These are phyloP conservation scores for Haplosporangium sp. DNA, from an alignment of 371 early-diverging fungal genomes.

Conservation along the genomic window DNA sequence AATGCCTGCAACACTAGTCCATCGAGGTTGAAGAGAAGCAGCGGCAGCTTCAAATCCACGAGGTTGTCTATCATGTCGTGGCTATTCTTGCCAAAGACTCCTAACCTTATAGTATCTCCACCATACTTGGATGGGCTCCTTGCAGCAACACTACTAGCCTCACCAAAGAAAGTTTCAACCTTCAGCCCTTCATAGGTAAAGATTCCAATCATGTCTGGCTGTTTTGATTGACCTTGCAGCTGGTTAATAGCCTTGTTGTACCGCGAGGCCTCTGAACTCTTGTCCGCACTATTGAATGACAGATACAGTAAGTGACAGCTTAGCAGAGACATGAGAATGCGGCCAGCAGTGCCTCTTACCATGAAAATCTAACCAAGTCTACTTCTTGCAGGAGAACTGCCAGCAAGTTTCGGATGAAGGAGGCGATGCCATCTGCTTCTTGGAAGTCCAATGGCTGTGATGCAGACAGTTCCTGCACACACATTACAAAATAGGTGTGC, in stretches of 20 bases:
- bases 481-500: slow-evolving; percentile 21
- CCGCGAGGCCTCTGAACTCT: slow-evolving; percentile 24
- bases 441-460: slow-evolving; percentile 36
- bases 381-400: slow-evolving; percentile 35
- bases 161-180: slow-evolving; percentile 31
- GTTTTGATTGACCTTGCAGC: slow-evolving; percentile 27
- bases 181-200: slow-evolving; percentile 24
- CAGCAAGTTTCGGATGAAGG: slow-evolving; percentile 34
- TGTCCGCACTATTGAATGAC: slow-evolving; percentile 27
- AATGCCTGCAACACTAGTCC: slow-evolving; percentile 30
- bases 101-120: slow-evolving; percentile 31
- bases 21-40: slow-evolving; percentile 42
- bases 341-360: slow-evolving; percentile 24
- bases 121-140: slow-evolving; percentile 29
- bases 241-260: slow-evolving; percentile 40
- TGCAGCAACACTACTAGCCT: slow-evolving; percentile 31
- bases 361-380: slow-evolving; percentile 38
- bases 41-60: slow-evolving; percentile 20
- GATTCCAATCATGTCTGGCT: slow-evolving; percentile 31
- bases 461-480: slow-evolving; percentile 28
- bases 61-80: slow-evolving; percentile 41
- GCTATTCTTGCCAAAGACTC: slow-evolving; percentile 39
- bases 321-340: slow-evolving; percentile 10
- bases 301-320: slow-evolving; percentile 25
- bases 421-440: slow-evolving; percentile 39